Base-by-base conservation (phyloP, 2,329 filamentous ascomycete genomes). In the Fusarium verrucosum region DNA sequence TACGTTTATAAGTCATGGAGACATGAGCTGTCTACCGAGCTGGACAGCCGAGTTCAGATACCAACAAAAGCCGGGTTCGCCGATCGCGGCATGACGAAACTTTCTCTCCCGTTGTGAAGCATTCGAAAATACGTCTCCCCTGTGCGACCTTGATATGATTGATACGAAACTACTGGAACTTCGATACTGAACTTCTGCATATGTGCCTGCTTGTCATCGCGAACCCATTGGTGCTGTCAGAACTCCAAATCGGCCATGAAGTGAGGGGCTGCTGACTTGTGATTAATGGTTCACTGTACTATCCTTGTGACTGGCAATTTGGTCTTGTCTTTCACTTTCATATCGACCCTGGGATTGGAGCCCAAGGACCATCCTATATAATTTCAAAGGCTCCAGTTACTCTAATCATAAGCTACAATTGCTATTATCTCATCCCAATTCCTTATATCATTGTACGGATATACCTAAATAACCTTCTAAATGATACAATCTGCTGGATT, bases 1-100 rank as follows among this genome's bases (percentile, higher is more conserved):
- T 78, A 76, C 69, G 72, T 74, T 76, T 72, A 72, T 59, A 63
- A 66, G 62, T 59, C 58, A 68, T 68, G 62, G 59, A 68, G 61
- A 64, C 60, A 58, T 65, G 58, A 65, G 66, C 66, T 66, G 56
- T 65, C 53, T 50, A 57, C 64, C 50, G 44, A 70, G 63, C 52
- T 66, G 65, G 57, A 61, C 59, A 72, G 67, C 49, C 66, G 55
- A 60, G 53, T 62, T 65, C 58, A 70, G 52, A 71, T 71, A 70
- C 65, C 62, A 71, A 58, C 57, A 67, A 62, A 68, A 50, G 59
- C 61, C 58, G 70, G 45, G 45, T 65, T 66, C 50, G 51, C 65
- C 56, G 62, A 63, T 66, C 46, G 53, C 61, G 64, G 62, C 62
- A 69, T 66, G 57, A 47, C 55, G 53, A 41, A 33, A 10, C 49